Conservation (phyloP, 345 rosid species). For the Theobroma cacao region DNA sequence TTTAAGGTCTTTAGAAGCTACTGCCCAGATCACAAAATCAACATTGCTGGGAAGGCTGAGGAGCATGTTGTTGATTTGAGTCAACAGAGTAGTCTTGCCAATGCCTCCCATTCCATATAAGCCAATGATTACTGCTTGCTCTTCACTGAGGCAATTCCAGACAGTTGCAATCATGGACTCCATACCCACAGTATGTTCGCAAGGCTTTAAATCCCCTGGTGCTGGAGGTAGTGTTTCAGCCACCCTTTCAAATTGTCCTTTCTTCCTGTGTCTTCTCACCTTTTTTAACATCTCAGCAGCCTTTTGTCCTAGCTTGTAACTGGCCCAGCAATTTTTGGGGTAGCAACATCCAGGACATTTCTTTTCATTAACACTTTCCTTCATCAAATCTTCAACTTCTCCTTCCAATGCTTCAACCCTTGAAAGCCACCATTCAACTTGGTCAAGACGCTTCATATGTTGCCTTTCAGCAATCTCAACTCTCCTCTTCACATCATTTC, state of each 20-base stretch:
- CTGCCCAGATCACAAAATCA: background rate
- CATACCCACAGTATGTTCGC: background rate
- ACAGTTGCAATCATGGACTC: background rate
- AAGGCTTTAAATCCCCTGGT: background rate
- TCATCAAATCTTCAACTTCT: background rate
- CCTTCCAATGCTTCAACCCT: background rate
- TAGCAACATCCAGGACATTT: background rate
- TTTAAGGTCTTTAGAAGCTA: background rate
- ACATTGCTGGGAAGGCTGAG: background rate
- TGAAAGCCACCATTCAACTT: background rate
- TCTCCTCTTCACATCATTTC: background rate
- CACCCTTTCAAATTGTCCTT: constrained; percentile 26
- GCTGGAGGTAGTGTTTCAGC: constrained; percentile 14
- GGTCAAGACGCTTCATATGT: background rate
- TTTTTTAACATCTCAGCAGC: background rate
- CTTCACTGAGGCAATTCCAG: background rate
- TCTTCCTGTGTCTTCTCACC: constrained; percentile 17
- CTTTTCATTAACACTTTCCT: background rate
- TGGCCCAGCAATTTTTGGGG: too few species aligned
- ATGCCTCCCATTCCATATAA: background rate
- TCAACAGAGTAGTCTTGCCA: background rate
- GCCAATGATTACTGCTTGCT: background rate
- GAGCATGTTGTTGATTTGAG: background rate
- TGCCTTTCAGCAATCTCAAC: background rate
- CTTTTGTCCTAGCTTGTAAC: background rate